phyloP scores from a whole-genome alignment of 176 grass and related monocot genomes.

The Poa annua region DNA sequence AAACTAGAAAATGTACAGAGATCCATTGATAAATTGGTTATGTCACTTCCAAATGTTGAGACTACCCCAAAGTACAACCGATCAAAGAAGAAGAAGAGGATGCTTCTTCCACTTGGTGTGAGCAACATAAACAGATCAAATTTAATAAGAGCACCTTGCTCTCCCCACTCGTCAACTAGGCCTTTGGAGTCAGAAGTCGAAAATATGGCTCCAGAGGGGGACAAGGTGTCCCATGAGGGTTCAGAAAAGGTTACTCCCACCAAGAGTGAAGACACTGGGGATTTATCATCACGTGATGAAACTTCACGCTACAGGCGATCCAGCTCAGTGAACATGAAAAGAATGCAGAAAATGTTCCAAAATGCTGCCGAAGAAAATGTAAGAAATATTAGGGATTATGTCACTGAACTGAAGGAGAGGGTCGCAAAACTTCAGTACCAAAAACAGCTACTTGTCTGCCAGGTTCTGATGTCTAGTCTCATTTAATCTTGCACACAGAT shows the following conservation, averaged over 20 bases:
- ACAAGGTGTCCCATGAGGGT: constrained; percentile 47
- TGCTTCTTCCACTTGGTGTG: constrained; percentile 67
- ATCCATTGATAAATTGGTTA: constrained; percentile 91
- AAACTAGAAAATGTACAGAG: constrained; percentile 90
- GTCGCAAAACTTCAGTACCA: constrained; percentile 99
- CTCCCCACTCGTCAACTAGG: constrained; percentile 65
- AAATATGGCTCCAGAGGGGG: constrained; percentile 69
- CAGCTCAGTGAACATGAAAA: constrained; percentile 96
- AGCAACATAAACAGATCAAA: constrained; percentile 67
- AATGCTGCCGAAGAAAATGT: constrained; percentile 98
- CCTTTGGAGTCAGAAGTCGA: constrained; percentile 69
- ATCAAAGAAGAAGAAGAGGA: constrained; percentile 77
- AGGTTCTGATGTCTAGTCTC: constrained; percentile 54
- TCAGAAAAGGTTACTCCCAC: constrained; percentile 73
- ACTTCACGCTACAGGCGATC: constrained; percentile 79
- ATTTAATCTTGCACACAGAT: constrained; percentile 24
- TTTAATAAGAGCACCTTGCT: constrained; percentile 70
- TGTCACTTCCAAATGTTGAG: constrained; percentile 82
- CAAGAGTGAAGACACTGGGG: constrained; percentile 72
- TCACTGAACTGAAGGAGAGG: constrained; percentile 91
- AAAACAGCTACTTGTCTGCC: constrained; percentile 91
- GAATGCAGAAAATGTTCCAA: constrained; percentile 95
- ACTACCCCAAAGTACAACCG: constrained; percentile 61
- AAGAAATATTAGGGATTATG: constrained; percentile 82
- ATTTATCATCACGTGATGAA: constrained; percentile 76